Evolutionary conservation across 1,284 basidiomycete species (phyloP).

Genomic region (Neotropicomus parvogracilis): DNA sequence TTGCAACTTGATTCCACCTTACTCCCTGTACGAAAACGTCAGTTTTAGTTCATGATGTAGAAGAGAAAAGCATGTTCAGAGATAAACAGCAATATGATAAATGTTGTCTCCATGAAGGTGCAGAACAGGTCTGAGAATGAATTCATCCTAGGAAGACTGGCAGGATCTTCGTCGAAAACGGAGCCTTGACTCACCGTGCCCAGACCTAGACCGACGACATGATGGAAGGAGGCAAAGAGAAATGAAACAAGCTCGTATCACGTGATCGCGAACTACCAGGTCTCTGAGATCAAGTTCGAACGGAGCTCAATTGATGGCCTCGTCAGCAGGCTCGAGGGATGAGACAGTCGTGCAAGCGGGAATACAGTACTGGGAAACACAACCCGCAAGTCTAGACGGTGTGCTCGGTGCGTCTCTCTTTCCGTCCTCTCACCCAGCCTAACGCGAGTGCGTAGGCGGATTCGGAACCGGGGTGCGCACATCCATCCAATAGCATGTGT

Average conservation of each 20-base stretch:
- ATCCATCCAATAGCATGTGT: conserved; percentile 5
- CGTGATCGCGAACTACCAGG: conserved; percentile 11
- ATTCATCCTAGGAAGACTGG: conserved; percentile 18
- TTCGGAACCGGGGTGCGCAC: conserved; percentile 65
- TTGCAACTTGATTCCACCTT: neutral
- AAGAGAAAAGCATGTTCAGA: conserved; percentile 13
- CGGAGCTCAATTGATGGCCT: conserved; percentile 11
- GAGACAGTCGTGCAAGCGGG: conserved; percentile 59
- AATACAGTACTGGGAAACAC: conserved; percentile 73
- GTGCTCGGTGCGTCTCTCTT: conserved; percentile 49
- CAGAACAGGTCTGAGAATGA: conserved; percentile 33
- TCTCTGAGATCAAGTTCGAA: too few relatives aligned
- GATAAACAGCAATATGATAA: conserved; percentile 21
- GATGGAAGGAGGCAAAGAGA: neutral
- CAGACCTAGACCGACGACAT: too few relatives aligned
- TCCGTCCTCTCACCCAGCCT: neutral
- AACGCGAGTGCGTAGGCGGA: conserved; percentile 48
- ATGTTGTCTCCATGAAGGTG: conserved; percentile 25
- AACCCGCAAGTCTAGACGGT: conserved; percentile 72
- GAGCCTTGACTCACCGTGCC: conserved; percentile 13
- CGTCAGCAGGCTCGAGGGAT: conserved; percentile 25
- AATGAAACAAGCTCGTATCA: neutral
- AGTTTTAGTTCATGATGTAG: neutral
- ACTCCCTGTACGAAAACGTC: conserved; percentile 6
- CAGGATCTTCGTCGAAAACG: neutral